Evolutionary conservation across 2,329 filamentous ascomycete genomes (phyloP).

Genomic region (Claviceps maximensis): DNA sequence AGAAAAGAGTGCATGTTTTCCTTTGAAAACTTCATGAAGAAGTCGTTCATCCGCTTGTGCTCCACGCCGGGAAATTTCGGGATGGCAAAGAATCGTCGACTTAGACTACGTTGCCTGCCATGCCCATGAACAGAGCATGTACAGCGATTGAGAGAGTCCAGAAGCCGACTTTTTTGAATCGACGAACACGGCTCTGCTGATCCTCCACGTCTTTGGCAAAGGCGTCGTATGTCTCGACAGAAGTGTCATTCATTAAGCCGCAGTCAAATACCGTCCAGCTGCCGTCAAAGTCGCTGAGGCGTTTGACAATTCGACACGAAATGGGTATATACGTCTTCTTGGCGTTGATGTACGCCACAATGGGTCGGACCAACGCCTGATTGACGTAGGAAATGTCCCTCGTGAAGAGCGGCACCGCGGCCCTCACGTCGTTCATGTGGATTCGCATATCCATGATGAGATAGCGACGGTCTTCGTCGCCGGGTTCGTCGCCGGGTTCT

Average conservation of each 20-base stretch:
- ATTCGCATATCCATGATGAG: constrained; percentile 91
- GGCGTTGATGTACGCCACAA: constrained; percentile 96
- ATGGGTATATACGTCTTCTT: constrained; percentile 92
- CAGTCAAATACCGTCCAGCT: constrained; percentile 92
- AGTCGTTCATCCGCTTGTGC: not conserved
- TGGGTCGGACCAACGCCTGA: constrained; percentile 85
- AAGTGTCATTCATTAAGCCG: constrained; percentile 85
- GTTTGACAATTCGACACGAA: constrained; percentile 86
- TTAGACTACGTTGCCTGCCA: constrained; percentile 66
- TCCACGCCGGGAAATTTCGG: too few species aligned
- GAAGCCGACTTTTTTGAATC: constrained; percentile 90
- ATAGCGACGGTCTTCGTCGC: constrained; percentile 56
- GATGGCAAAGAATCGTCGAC: not conserved
- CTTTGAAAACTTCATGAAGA: not conserved
- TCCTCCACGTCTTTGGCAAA: constrained; percentile 87
- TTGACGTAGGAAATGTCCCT: constrained; percentile 90
- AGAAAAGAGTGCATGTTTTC: not conserved
- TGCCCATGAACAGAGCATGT: constrained; percentile 87
- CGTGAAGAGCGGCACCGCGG: constrained; percentile 84
- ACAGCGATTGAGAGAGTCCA: constrained; percentile 90
- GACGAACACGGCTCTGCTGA: constrained; percentile 69
- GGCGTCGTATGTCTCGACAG: constrained; percentile 85
- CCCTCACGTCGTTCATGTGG: constrained; percentile 87
- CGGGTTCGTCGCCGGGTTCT: constrained; percentile 21
- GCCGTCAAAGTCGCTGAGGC: constrained; percentile 78